phyloP scores from a whole-genome alignment of 805 yeast species.

The Lipomyces mesembrius region DNA sequence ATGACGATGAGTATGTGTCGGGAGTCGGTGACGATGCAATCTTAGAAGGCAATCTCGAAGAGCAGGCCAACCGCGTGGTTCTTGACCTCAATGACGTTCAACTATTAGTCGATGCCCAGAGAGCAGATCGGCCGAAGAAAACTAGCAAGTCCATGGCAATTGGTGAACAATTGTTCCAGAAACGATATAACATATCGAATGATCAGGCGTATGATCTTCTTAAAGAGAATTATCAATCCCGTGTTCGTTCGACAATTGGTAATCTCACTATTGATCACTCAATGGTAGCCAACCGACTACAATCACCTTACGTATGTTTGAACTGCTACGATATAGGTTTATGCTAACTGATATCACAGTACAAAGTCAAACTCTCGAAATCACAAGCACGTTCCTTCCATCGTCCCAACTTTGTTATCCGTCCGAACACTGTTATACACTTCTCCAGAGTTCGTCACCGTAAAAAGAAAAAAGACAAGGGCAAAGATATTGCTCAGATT shows the following conservation, averaged over 20 bases:
- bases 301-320: slow-evolving; percentile 66
- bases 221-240: slow-evolving; percentile 84
- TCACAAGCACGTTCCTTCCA: slow-evolving; percentile 78
- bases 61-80: slow-evolving; percentile 44
- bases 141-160: slow-evolving; percentile 51
- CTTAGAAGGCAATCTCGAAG: slow-evolving; percentile 63
- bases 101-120: slow-evolving; percentile 64
- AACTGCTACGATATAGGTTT: neutral
- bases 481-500: slow-evolving; percentile 75
- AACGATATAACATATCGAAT: slow-evolving; percentile 82
- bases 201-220: slow-evolving; percentile 83
- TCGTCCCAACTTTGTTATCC: slow-evolving; percentile 71
- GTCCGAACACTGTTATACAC: slow-evolving; percentile 76
- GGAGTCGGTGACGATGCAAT: slow-evolving; percentile 62
- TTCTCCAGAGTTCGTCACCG: slow-evolving; percentile 77
- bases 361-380: slow-evolving; percentile 73
- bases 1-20: slow-evolving; percentile 44
- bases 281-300: slow-evolving; percentile 81
- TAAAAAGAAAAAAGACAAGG: slow-evolving; percentile 87
- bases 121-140: slow-evolving; percentile 12
- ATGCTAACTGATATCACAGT: slow-evolving; percentile 42
- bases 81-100: slow-evolving; percentile 89
- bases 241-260: slow-evolving; percentile 90
- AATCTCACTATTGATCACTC: slow-evolving; percentile 90
- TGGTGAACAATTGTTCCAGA: slow-evolving; percentile 53